Conservation (phyloP, 164 flowering plant genomes). For the Berberis thunbergii region DNA sequence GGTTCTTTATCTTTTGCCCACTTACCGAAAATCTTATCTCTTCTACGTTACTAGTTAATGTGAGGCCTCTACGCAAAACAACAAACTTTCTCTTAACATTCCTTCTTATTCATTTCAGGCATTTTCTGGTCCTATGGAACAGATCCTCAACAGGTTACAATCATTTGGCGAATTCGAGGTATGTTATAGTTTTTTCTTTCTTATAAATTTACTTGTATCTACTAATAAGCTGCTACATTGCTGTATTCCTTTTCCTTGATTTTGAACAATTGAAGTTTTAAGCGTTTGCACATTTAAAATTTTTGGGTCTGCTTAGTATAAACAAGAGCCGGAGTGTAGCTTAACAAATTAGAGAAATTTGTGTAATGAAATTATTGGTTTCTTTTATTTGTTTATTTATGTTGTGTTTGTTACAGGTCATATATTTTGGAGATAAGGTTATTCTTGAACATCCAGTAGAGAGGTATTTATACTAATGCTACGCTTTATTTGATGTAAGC, state of each 20-base stretch:
- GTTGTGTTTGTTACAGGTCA: conserved; percentile 38
- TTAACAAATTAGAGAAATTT: background rate
- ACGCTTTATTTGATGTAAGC: background rate
- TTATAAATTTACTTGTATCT: background rate
- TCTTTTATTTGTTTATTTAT: background rate
- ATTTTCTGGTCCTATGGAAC: conserved; percentile 67
- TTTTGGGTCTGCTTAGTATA: no score
- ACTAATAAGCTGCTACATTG: no score
- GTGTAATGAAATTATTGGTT: background rate
- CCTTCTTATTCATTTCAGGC: conserved; percentile 32
- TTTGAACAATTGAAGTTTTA: no score
- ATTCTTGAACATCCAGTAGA: conserved; percentile 90
- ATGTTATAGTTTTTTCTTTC: background rate
- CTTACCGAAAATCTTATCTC: background rate
- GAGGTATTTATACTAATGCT: conserved; percentile 38
- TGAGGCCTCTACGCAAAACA: no score
- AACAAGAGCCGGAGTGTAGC: no score
- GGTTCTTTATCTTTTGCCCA: conserved; percentile 43
- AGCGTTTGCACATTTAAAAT: no score
- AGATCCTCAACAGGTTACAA: conserved; percentile 32
- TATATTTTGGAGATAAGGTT: conserved; percentile 78
- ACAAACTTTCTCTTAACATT: no score
- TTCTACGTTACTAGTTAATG: no score
- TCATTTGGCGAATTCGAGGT: conserved; percentile 97
- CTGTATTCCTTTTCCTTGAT: no score